Base-by-base conservation (phyloP, 2,329 filamentous ascomycete species). In the Magnaporthales sp. region DNA sequence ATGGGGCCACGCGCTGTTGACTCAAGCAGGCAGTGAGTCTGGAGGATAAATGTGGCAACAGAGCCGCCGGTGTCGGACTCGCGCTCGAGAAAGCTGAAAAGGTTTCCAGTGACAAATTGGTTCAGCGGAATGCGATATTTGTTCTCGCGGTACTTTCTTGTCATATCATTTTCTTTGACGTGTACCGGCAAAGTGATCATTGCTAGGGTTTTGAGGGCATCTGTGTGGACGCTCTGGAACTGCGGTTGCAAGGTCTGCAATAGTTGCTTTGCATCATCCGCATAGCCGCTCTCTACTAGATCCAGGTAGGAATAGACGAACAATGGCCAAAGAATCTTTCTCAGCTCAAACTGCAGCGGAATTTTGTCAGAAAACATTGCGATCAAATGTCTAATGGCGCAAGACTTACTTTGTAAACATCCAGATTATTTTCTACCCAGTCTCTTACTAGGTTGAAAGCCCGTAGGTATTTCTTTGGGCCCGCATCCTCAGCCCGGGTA, bases 241-340 rank as follows among this genome's bases (percentile, higher is more conserved):
- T 88, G 77, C 1, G 76, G 73, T 66, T 87, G 88, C 73, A 91
- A 88, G 4, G 84, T 81, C 30, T 86, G 84, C 68, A 96, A 88
- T 74, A 96, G 94, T 1, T 84, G 80, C 70, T 91, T 88, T 15
- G 89, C 88, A 67, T 96, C 92, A 54, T 86, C 85, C 1, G 85
- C 80, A 71, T 90, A 93, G 69, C 87, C 88, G 68, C 92, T 86
- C 38, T 83, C 83, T 30, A 96, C 85, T 66, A 98, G 85, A 67
- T 92, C 89, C 29, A 99, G 81, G 74, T 91, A 97, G 0, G 92
- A 95, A 77, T 99, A 96, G 64, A 98, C 91, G 73, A 97, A 98
- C 0, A 96, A 80, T 0, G 95, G 95, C 93, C 95, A 99, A 19
- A 97, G 80, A 4, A 98, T 82, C 71, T 96, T 93, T 67, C 87